These are phyloP conservation scores for Rhizopus sp. DNA, from an alignment of 371 early-diverging fungal genomes.

Conservation along the genomic window DNA sequence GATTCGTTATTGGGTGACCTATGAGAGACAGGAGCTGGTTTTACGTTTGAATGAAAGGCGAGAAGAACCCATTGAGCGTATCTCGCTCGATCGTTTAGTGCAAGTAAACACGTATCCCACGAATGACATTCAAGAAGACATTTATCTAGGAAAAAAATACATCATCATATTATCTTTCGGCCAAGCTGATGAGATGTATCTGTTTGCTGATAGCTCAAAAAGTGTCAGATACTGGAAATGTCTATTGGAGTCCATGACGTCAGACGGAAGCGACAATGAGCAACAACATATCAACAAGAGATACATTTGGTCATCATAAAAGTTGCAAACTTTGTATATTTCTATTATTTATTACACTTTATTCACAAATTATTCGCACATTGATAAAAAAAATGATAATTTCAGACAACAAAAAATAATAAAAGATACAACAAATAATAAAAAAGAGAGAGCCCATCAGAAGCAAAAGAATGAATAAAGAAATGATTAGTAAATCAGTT, in stretches of 20 bases:
- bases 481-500: no score
- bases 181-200: not conserved
- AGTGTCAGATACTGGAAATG: conserved; percentile 23
- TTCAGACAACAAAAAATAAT: no score
- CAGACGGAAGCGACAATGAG: not conserved
- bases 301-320: not conserved
- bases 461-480: no score
- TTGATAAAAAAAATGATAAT: no score
- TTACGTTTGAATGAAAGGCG: conserved; percentile 21
- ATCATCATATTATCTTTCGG: conserved; percentile 21
- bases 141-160: conserved; percentile 21
- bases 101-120: conserved; percentile 16
- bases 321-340: no score
- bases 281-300: not conserved
- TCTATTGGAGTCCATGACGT: conserved; percentile 6
- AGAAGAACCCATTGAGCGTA: conserved; percentile 13
- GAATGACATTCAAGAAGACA: conserved; percentile 19
- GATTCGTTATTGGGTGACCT: conserved; percentile 21
- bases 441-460: no score
- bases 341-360: no score
- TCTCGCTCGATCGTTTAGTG: conserved; percentile 4
- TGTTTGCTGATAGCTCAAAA: conserved; percentile 15
- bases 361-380: no score
- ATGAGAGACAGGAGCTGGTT: conserved; percentile 11
- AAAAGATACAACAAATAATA: no score